Conservation (phyloP, 768 basidiomycete species). For the Galerina marginata region DNA sequence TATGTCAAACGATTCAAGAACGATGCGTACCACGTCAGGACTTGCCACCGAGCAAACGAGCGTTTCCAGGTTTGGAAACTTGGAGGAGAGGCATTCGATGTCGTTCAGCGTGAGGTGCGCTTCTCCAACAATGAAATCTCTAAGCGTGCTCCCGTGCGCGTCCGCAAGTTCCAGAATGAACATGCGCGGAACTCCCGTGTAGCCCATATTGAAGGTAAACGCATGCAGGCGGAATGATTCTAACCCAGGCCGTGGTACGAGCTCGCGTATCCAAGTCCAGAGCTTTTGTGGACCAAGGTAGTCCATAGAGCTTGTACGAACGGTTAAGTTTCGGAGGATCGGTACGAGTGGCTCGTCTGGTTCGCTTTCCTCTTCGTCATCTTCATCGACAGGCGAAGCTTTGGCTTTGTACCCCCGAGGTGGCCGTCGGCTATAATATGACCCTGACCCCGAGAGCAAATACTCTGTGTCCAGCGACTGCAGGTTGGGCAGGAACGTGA, state of each 20-base stretch:
- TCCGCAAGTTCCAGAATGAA: slow-evolving; percentile 56
- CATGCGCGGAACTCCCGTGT: slow-evolving; percentile 50
- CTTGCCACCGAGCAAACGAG: slow-evolving; percentile 52
- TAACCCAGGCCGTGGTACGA: slow-evolving; percentile 52
- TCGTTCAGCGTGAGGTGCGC: slow-evolving; percentile 51
- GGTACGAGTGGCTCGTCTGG: slow-evolving; percentile 31
- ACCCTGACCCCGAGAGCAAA: slow-evolving; percentile 37
- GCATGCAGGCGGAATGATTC: slow-evolving; percentile 52
- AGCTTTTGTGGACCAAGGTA: slow-evolving; percentile 50
- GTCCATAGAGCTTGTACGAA: slow-evolving; percentile 61
- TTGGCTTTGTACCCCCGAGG: not conserved
- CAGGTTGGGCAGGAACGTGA: slow-evolving; percentile 63
- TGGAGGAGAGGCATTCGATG: slow-evolving; percentile 49
- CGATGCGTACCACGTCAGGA: slow-evolving; percentile 50
- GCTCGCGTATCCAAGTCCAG: slow-evolving; percentile 60
- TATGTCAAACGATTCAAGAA: slow-evolving; percentile 1
- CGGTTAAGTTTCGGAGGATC: slow-evolving; percentile 47
- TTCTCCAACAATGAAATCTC: slow-evolving; percentile 50
- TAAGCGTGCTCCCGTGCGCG: slow-evolving; percentile 49
- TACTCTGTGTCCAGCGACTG: slow-evolving; percentile 71
- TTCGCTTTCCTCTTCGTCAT: slow-evolving; percentile 8
- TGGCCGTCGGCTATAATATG: slow-evolving; percentile 30
- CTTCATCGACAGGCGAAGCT: slow-evolving; percentile 7
- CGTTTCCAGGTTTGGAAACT: slow-evolving; percentile 49
- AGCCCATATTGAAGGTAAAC: slow-evolving; percentile 50